Evolutionary conservation across 2,329 filamentous ascomycete genomes (phyloP).

Genomic region (Claviceps africana): DNA sequence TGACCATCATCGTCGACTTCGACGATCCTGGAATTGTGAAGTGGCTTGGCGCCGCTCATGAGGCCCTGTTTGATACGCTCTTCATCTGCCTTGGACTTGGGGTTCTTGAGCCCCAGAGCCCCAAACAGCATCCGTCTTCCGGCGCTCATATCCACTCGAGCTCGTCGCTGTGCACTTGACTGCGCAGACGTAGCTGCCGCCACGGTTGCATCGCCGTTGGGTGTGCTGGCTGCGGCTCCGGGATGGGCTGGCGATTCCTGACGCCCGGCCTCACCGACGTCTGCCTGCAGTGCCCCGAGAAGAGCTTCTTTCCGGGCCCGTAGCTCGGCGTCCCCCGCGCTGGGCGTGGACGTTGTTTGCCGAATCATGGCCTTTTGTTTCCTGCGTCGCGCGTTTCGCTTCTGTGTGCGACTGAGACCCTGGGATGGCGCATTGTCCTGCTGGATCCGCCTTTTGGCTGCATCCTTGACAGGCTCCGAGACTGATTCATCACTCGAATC

Average conservation of each 20-base stretch:
- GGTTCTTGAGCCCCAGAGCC: constrained; percentile 54
- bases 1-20: constrained; percentile 6
- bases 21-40: constrained; percentile 22
- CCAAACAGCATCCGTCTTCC: constrained; percentile 57
- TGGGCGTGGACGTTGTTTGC: neutral
- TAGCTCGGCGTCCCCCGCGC: constrained; percentile 14
- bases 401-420: constrained; percentile 31
- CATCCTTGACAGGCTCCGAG: constrained; percentile 9
- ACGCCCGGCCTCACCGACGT: neutral
- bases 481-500: constrained; percentile 8
- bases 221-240: neutral
- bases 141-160: constrained; percentile 37
- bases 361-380: constrained; percentile 16
- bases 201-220: neutral
- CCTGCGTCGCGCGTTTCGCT: constrained; percentile 36
- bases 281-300: constrained; percentile 9
- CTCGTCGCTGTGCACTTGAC: neutral
- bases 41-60: constrained; percentile 36
- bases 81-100: constrained; percentile 55
- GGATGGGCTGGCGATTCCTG: neutral
- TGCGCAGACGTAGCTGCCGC: neutral
- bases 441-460: neutral
- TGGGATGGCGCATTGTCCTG: constrained; percentile 11
- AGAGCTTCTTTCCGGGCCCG: constrained; percentile 27
- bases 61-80: constrained; percentile 46